Conservation (phyloP, 2,329 filamentous ascomycete species). For the Leptodontidium sp. region DNA sequence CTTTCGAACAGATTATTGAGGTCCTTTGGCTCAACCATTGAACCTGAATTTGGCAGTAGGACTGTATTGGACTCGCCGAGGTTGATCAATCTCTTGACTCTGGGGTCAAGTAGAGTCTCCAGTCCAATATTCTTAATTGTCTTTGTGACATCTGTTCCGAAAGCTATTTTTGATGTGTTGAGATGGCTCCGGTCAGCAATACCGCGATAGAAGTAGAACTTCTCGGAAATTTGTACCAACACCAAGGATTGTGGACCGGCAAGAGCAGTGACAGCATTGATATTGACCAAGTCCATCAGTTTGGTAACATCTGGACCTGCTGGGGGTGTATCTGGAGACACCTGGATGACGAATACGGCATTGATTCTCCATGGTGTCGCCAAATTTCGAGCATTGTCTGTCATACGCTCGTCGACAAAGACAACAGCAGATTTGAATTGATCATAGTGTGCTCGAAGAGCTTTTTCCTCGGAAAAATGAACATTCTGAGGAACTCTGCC, state of each 20-base stretch:
- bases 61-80: slow-evolving; percentile 31
- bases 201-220: slow-evolving; percentile 43
- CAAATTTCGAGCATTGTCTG: slow-evolving; percentile 46
- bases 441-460: slow-evolving; percentile 35
- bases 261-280: slow-evolving; percentile 43
- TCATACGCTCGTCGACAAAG: slow-evolving; percentile 46
- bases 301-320: slow-evolving; percentile 30
- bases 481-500: slow-evolving; percentile 32
- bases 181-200: slow-evolving; percentile 35
- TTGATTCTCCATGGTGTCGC: slow-evolving; percentile 43
- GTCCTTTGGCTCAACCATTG: slow-evolving; percentile 26
- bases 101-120: slow-evolving; percentile 32
- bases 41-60: slow-evolving; percentile 31
- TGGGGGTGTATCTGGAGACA: slow-evolving; percentile 23
- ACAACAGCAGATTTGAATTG: slow-evolving; percentile 40
- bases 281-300: slow-evolving; percentile 38
- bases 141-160: slow-evolving; percentile 39
- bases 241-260: slow-evolving; percentile 43
- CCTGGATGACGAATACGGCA: slow-evolving; percentile 43
- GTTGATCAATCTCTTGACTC: slow-evolving; percentile 34
- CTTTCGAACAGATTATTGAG: slow-evolving; percentile 30
- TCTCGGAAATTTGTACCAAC: slow-evolving; percentile 38
- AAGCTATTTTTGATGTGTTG: slow-evolving; percentile 36
- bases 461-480: slow-evolving; percentile 33
- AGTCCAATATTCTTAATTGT: slow-evolving; percentile 31